Base-by-base conservation (phyloP, 208 protist species). In the Balamuthia mandrillaris region DNA sequence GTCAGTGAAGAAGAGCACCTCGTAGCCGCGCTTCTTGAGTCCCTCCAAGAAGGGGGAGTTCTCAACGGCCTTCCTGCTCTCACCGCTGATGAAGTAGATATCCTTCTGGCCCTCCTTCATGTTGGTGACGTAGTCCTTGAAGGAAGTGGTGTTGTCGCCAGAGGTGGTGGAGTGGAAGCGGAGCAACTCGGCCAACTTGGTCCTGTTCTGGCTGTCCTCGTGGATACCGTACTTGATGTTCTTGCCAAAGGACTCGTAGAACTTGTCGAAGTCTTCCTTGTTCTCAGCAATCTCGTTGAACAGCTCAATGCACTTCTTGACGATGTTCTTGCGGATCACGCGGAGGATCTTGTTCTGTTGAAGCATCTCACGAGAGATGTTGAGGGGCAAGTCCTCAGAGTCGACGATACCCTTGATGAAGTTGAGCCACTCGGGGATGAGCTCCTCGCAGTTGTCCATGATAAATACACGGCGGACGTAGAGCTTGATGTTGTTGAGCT, bases 21-120 rank as follows among this genome's bases (percentile, higher is more conserved):
- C 98, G 60, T 95, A 90, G 66, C 91, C 95, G 44, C 89, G 89
- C 86, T 96, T 94, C 75, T 96, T 95, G 85, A 98, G 92, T 60
- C 90, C 72, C 93, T 99, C 98, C 51, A 99, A 86, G 95, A 99
- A 99, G 60, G 98, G 97, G 29, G 97, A 98, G 82, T 92, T 95
- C 77, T 92, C 85, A 41, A 98, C 92, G 0, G 88, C 90, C 74
- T 94, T 94, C 82, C 95, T 95, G 63, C 61, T 90, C 89, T 98
- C 97, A 84, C 97, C 98, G 52, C 97, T 98, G 90, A 99, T 99
- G 93, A 98, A 99, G 94, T 98, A 99, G 87, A 99, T 99, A 82
- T 93, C 89, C 87, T 99, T 97, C 95, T 99, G 98, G 14, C 88
- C 90, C 87, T 98, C 96, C 88, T 97, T 96, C 98, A 99, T 99